These are phyloP conservation scores for Eustoma russellianum DNA, from an alignment of 257 asterid genomes.

Conservation along the genomic window DNA sequence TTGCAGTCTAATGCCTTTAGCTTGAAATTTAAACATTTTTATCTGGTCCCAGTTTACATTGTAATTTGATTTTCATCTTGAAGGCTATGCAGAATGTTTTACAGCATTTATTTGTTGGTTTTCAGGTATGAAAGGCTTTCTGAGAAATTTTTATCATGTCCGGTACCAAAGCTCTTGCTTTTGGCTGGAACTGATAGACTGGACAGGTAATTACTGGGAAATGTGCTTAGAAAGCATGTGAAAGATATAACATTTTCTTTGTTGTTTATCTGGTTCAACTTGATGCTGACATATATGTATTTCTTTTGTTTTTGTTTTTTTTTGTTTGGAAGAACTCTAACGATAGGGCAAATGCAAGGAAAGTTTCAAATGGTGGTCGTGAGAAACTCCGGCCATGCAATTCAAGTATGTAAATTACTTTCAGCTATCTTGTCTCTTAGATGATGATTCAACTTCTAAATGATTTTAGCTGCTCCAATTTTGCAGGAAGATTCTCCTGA, in stretches of 20 bases:
- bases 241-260: too few relatives aligned
- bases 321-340: conserved; percentile 61
- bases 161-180: conserved; percentile 89
- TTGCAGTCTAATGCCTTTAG: background rate
- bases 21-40: background rate
- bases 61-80: background rate
- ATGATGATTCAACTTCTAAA: background rate
- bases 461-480: conserved; percentile 12
- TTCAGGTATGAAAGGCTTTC: conserved; percentile 99
- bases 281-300: conserved; percentile 4
- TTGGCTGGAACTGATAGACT: conserved; percentile 96
- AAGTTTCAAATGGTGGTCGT: conserved; percentile 96
- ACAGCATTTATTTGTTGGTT: conserved; percentile 6
- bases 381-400: conserved; percentile 93
- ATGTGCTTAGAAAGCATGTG: background rate
- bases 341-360: conserved; percentile 98
- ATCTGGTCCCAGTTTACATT: background rate
- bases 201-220: conserved; percentile 45
- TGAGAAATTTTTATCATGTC: conserved; percentile 65
- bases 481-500: conserved; percentile 90
- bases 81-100: background rate
- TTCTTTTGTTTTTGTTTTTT: background rate
- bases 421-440: background rate
- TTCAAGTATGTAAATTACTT: conserved; percentile 49
- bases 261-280: background rate